phyloP scores from a whole-genome alignment of 2,329 filamentous ascomycete species.

The Penicillium sp. region DNA sequence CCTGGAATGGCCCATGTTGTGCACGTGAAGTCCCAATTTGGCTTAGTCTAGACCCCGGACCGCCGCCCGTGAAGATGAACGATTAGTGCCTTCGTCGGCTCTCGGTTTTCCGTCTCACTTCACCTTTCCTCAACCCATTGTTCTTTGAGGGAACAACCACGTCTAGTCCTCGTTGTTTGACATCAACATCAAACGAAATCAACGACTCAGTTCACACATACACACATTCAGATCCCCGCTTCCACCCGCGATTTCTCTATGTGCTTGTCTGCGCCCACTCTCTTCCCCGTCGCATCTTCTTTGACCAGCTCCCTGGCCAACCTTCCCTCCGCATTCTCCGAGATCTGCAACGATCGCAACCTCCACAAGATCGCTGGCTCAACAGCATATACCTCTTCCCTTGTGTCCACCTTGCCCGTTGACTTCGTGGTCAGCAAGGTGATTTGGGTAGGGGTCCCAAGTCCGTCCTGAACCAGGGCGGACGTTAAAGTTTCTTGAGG shows the following conservation, averaged over 20 bases:
- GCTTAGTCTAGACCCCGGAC: constrained; percentile 20
- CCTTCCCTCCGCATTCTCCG: constrained; percentile 11
- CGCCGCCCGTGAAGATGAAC: constrained; percentile 13
- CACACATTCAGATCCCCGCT: neutral
- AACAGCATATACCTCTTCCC: constrained; percentile 9
- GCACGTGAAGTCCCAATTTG: constrained; percentile 18
- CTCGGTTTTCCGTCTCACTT: neutral
- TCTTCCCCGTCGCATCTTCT: constrained; percentile 23
- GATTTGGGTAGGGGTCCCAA: constrained; percentile 43
- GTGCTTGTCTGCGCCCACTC: constrained; percentile 29
- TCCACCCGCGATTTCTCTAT: constrained; percentile 27
- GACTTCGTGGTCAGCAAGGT: constrained; percentile 28
- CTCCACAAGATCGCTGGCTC: constrained; percentile 13
- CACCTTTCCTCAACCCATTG: constrained; percentile 3
- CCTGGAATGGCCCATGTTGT: constrained; percentile 6
- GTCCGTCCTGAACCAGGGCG: constrained; percentile 49
- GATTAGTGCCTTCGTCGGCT: constrained; percentile 12
- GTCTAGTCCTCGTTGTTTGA: neutral
- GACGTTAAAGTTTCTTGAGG: constrained; percentile 42
- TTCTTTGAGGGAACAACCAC: constrained; percentile 5
- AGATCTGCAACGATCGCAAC: constrained; percentile 11
- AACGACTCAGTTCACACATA: neutral
- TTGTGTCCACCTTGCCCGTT: constrained; percentile 16
- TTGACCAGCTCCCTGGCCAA: constrained; percentile 25
- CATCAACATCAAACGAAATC: neutral